Percentiles rank a stretch among this genome's conserved stretches.
phyloP scores from a whole-genome alignment of 179 eudicot species.

The Silene coronaria region DNA sequence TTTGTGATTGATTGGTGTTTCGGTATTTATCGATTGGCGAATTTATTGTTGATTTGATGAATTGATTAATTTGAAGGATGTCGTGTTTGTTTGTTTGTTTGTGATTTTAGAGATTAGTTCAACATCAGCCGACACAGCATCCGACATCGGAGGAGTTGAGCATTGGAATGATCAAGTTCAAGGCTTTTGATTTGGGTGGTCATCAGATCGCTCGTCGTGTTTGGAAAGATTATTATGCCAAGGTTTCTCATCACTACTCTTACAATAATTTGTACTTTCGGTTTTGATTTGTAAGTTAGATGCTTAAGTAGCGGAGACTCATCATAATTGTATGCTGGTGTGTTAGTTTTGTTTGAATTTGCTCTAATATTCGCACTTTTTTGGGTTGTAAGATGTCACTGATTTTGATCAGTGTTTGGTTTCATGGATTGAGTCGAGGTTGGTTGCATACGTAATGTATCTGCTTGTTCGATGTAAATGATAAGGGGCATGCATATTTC shows the following conservation, averaged over 20 bases:
- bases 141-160: conserved; percentile 43
- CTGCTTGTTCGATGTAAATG: not conserved
- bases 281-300: not conserved
- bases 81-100: not conserved
- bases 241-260: conserved; percentile 24
- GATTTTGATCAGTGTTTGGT: not conserved
- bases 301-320: not conserved
- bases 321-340: not conserved
- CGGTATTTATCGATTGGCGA: not conserved
- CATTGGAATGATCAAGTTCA: conserved; percentile 39
- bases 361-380: not conserved
- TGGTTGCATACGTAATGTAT: not conserved
- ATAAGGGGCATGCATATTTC: not conserved
- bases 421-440: conserved; percentile 1
- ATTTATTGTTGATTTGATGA: not conserved
- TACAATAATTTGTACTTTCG: not conserved
- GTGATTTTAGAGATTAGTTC: conserved; percentile 32
- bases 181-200: conserved; percentile 46
- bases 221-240: conserved; percentile 46
- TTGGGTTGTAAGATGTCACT: not conserved
- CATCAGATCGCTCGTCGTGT: conserved; percentile 43
- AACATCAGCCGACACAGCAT: conserved; percentile 43
- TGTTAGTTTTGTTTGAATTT: not conserved
- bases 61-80: not conserved
- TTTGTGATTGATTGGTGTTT: not conserved